Evolutionary conservation across 345 rosid genomes (phyloP), one percentile per base, ranked within the genome.

Genomic region (Rhodomyrtus tomentosa): DNA sequence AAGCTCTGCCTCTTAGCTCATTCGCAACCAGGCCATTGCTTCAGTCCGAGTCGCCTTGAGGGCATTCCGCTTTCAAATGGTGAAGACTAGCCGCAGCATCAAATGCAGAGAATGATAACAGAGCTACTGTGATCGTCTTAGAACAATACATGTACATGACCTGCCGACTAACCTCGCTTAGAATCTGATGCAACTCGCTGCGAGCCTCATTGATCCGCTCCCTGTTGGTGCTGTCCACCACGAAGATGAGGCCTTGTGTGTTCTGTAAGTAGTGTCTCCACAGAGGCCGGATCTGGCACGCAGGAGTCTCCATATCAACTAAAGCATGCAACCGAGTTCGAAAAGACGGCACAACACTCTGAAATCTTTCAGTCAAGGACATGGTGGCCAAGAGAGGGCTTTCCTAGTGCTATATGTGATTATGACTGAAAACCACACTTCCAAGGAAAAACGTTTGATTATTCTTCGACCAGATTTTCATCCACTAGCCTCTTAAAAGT

Each of bases 201-300:
- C 96, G 89, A 50, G 98, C 96, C 90, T 94, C 97, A 50, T 92
- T 73, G 38, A 95, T 88, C 90, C 95, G 88, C 51, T 81, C 92
- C 80, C 42, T 54, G 68, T 92, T 94, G n/a, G 84, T 89, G 88
- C 95, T 94, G 76, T 95, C 98, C 76, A 93, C 95, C 56, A 95
- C 98, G 83, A 93, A 95, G 85, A 92, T 90, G 3, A 94, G 88
- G 36, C 93, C 98, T n/a, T 89, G 92, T 1, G 89, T 88, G 80
- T 90, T 88, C 88, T 88, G 89, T 72, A 93, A 90, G 90, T 92
- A 94, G 85, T 92, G 95, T 89, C 92, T 93, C 98, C 98, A 95
- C 59, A 94, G 29, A 7, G 93, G 88, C 82, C 98, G 90, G 84
- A 95, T 93, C 98, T 93, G 92, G 79, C 36, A 68, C 10, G 13